Percentiles rank a stretch among this genome's conserved stretches.
phyloP scores from a whole-genome alignment of 2,329 filamentous ascomycete genomes.

The Lecanoromycetidae sp. region DNA sequence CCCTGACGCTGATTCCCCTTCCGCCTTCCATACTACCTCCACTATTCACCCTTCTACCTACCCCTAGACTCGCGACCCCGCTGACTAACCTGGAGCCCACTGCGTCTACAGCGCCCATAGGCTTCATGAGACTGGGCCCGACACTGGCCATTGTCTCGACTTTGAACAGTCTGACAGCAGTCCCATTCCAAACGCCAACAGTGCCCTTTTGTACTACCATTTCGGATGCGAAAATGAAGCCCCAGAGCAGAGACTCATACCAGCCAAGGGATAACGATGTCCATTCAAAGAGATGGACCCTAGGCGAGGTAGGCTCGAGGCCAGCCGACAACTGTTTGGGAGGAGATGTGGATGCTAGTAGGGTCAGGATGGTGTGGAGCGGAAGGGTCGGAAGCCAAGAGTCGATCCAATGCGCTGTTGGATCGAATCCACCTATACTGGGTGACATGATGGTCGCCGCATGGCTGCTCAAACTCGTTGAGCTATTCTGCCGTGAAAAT shows the following conservation, averaged over 20 bases:
- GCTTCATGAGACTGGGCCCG: constrained; percentile 70
- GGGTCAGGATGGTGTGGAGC: constrained; percentile 69
- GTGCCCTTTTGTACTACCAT: constrained; percentile 78
- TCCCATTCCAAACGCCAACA: constrained; percentile 89
- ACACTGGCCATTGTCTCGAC: constrained; percentile 67
- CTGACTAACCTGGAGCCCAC: constrained; percentile 83
- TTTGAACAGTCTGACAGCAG: constrained; percentile 72
- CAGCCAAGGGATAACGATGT: constrained; percentile 78
- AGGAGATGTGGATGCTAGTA: constrained; percentile 41
- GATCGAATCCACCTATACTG: constrained; percentile 50
- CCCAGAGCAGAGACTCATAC: constrained; percentile 93
- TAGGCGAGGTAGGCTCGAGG: constrained; percentile 54
- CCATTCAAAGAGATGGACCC: constrained; percentile 90
- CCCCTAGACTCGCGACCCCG: constrained; percentile 68
- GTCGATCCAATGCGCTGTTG: constrained; percentile 77
- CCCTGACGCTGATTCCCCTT: constrained; percentile 3
- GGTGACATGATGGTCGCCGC: constrained; percentile 46
- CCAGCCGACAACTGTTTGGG: constrained; percentile 28
- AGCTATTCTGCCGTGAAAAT: constrained; percentile 85
- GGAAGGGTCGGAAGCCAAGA: constrained; percentile 87
- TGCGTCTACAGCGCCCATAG: constrained; percentile 81
- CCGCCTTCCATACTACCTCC: not conserved
- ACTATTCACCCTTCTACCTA: constrained; percentile 37
- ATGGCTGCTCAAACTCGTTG: constrained; percentile 61
- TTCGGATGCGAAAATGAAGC: constrained; percentile 81